Conservation (phyloP, 2,329 filamentous ascomycete genomes). For the Arthroderma sp. region DNA sequence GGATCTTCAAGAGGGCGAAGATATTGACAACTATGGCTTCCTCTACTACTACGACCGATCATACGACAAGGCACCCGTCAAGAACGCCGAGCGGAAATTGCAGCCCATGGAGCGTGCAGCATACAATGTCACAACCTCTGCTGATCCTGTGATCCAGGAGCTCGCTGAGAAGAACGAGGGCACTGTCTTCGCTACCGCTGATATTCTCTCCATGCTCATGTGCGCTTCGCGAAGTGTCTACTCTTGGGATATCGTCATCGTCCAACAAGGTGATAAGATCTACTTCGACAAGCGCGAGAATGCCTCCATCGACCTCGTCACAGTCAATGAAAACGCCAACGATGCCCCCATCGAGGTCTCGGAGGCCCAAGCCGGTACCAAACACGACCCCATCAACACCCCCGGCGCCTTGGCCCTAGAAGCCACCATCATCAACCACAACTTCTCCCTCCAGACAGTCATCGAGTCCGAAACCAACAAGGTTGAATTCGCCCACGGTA, state of each 20-base stretch:
- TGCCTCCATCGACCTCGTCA: constrained; percentile 89
- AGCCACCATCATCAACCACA: constrained; percentile 99
- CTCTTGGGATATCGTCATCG: constrained; percentile 94
- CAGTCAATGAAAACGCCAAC: constrained; percentile 95
- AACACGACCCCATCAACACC: constrained; percentile 90
- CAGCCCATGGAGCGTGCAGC: constrained; percentile 82
- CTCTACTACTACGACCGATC: constrained; percentile 95
- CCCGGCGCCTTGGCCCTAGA: constrained; percentile 87
- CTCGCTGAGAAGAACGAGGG: constrained; percentile 91
- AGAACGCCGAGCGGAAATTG: constrained; percentile 76
- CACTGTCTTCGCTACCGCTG: constrained; percentile 93
- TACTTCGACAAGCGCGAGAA: constrained; percentile 98
- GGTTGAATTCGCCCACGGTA: constrained; percentile 72
- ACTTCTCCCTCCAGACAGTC: constrained; percentile 94
- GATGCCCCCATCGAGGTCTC: constrained; percentile 85
- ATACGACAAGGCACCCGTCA: constrained; percentile 87
- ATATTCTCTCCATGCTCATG: constrained; percentile 98
- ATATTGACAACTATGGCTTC: constrained; percentile 91
- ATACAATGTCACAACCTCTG: constrained; percentile 95
- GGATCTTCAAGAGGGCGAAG: constrained; percentile 86
- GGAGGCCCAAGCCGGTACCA: constrained; percentile 42
- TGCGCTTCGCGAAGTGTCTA: constrained; percentile 93
- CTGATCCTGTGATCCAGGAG: constrained; percentile 93
- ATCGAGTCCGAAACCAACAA: constrained; percentile 65
- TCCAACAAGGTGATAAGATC: constrained; percentile 87